phyloP scores from a whole-genome alignment of 2,329 filamentous ascomycete genomes.

The Botryotinia convoluta region DNA sequence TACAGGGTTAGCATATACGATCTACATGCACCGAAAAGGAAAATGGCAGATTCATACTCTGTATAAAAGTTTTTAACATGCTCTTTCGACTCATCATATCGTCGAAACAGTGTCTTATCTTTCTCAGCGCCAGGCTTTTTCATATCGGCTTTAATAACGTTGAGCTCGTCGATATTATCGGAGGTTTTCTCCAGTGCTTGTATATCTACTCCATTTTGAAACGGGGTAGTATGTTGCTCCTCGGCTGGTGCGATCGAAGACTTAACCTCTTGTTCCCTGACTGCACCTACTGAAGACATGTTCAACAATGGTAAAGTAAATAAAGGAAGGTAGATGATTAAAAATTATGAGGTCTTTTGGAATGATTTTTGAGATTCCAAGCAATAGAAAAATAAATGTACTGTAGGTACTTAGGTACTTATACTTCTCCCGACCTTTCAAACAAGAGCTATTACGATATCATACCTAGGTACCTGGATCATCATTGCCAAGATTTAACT shows the following conservation, averaged over 20 bases:
- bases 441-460: neutral
- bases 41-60: slow-evolving; percentile 41
- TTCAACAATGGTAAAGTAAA: neutral
- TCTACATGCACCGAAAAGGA: neutral
- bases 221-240: no score
- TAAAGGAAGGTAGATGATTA: neutral
- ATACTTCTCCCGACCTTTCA: neutral
- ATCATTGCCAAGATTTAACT: neutral
- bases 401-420: neutral
- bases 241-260: neutral
- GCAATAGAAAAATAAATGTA: no score
- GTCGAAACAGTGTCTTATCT: slow-evolving; percentile 76
- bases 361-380: neutral
- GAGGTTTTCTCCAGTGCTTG: slow-evolving; percentile 45
- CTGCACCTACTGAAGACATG: neutral
- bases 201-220: slow-evolving; percentile 28
- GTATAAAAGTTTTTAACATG: slow-evolving; percentile 84
- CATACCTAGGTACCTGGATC: neutral
- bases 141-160: slow-evolving; percentile 47
- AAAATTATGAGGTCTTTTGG: neutral
- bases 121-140: slow-evolving; percentile 67
- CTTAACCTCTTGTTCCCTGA: neutral
- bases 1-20: neutral
- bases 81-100: slow-evolving; percentile 80
- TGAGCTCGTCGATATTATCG: slow-evolving; percentile 54